These are phyloP conservation scores for Penicillium sp. DNA, from an alignment of 2,329 filamentous ascomycete genomes.

Conservation along the genomic window DNA sequence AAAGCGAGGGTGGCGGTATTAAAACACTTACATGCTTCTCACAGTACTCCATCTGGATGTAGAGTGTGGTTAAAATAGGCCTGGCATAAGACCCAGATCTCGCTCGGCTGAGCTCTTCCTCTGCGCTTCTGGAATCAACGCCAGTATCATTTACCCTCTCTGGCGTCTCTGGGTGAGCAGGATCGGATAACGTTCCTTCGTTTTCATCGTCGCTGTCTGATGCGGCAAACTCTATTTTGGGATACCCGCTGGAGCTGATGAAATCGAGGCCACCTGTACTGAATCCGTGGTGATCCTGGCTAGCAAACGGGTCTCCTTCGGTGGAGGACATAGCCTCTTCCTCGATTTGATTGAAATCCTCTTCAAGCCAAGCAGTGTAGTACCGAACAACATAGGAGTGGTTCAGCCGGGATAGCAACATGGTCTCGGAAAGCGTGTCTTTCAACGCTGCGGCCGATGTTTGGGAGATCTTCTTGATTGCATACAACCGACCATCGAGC, in stretches of 20 bases:
- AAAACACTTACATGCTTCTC: conserved; percentile 69
- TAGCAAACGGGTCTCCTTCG: conserved; percentile 54
- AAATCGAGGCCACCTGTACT: conserved; percentile 87
- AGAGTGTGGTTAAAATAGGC: conserved; percentile 71
- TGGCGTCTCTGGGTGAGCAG: conserved; percentile 27
- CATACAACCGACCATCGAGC: conserved; percentile 88
- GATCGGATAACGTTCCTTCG: conserved; percentile 38
- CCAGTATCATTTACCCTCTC: conserved; percentile 10
- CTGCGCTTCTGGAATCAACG: conserved; percentile 26
- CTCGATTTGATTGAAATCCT: conserved; percentile 48
- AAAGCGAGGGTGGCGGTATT: not conserved
- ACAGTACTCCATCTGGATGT: conserved; percentile 99
- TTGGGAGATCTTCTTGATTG: conserved; percentile 93
- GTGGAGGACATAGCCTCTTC: conserved; percentile 49
- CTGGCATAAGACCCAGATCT: conserved; percentile 52
- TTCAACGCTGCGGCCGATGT: conserved; percentile 65
- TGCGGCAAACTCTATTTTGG: conserved; percentile 71
- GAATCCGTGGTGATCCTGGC: conserved; percentile 46
- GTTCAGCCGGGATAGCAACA: conserved; percentile 85
- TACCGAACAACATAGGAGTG: conserved; percentile 88
- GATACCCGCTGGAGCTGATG: conserved; percentile 79
- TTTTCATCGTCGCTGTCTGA: conserved; percentile 53
- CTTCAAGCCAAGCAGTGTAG: conserved; percentile 92
- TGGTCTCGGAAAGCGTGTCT: conserved; percentile 76
- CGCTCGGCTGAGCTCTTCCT: conserved; percentile 41